Evolutionary conservation across 129 eudicot species (phyloP).

Genomic region (Flaveria trinervia): DNA sequence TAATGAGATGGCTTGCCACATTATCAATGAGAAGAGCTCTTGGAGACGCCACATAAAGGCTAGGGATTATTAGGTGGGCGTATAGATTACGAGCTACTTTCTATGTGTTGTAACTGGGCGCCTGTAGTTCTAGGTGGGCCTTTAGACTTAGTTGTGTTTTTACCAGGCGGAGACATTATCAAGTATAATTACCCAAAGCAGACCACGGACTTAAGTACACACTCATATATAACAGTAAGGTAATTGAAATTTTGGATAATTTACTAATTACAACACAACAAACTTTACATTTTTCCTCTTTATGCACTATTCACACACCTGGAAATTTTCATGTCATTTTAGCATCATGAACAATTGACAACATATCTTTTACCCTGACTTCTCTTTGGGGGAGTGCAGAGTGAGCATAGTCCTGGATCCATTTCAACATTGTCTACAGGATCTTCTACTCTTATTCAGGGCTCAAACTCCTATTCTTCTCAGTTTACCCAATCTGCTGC

Average conservation of each 20-base stretch:
- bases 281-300: too few relatives aligned
- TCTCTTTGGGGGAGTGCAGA: slow-evolving; percentile 39
- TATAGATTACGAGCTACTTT: too few relatives aligned
- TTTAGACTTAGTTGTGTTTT: neutral
- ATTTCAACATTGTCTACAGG: slow-evolving; percentile 47
- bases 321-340: neutral
- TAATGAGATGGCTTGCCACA: neutral
- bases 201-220: neutral
- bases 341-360: neutral
- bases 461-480: slow-evolving; percentile 50
- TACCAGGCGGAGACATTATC: neutral
- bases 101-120: too few relatives aligned
- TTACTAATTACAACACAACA: neutral
- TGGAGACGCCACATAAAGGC: too few relatives aligned
- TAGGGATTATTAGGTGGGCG: too few relatives aligned
- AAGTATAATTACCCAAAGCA: neutral
- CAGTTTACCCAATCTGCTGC: slow-evolving; percentile 50
- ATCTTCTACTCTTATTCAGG: slow-evolving; percentile 59
- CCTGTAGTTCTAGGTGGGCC: too few relatives aligned
- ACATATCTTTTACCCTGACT: neutral
- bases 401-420: slow-evolving; percentile 50
- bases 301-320: neutral
- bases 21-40: too few relatives aligned
- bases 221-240: neutral
- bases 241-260: neutral